Base-by-base conservation (phyloP, 345 rosid genomes). In the Salix caprea region DNA sequence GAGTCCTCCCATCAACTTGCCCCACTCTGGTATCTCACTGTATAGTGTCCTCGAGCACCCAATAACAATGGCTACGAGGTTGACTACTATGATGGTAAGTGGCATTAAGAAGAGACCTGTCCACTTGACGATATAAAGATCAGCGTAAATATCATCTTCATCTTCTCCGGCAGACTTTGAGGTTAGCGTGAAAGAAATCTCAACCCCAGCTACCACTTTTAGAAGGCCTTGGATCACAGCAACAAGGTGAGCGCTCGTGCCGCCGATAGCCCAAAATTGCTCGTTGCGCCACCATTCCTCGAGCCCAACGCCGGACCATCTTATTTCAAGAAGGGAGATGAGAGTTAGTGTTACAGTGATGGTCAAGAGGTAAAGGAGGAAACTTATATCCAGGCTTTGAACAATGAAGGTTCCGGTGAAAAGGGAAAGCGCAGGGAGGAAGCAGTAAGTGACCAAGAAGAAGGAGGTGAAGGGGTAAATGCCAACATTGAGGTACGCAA, bases 281-380 rank as follows among this genome's bases (percentile, higher is more conserved):
- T 95, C 97, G 8, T 95, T 95, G 32, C 97, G 85, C 99, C 98
- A 95, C 87, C 89, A 89, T 68, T 93, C 99, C 77, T 95, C 99
- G 0, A 94, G 87, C 8, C 85, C 91, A 0, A 95, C 82, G 0
- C 97, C 97, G 0, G 98, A 95, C 98, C 97, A 93, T 74, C 88
- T 93, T 48, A 93, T 97, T 82, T 95, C 99, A 0, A 95, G 94
- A 44, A 93, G 90, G 70, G 96, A 93, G 76, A 93, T 83, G 23
- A 91, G 85, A 7, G 79, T 81, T 23, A 95, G 81, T 2, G 99
- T 86, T 16, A 88, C 1, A 11, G 91, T 88, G 72, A 91, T 94
- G 78, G 79, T 46, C 15, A 94, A 91, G 79, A 94, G 91, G 85
- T 92, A 94, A 0, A 26, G 6, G 40, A 94, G 94, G 90, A 92